Evolutionary conservation across 2,329 filamentous ascomycete genomes (phyloP), one percentile per base, ranked within the genome.

Genomic region (Dactylella cylindrospora): DNA sequence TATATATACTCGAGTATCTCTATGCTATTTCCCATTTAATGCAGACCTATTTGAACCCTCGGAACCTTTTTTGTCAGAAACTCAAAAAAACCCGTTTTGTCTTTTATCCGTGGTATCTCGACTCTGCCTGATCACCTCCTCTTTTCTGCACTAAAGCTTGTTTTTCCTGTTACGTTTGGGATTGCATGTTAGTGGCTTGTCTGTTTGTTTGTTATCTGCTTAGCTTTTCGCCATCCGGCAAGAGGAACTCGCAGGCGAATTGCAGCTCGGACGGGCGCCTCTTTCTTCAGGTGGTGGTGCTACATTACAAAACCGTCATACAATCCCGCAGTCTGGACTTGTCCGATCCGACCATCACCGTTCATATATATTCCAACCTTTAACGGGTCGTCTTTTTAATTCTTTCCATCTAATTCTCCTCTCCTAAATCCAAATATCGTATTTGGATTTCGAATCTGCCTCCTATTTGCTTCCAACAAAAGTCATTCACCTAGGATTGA

Each of bases 211-310:
- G 51, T 55, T 55, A 55, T 55, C 52, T 23, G 44, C 33, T 46
- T 49, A 57, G 52, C 52, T 41, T 43, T 57, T 57, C 44, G 52
- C 36, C 52, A 26, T 39, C 50, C 44, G 40, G 33, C 55, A 52
- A 44, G 55, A 61, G 55, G 55, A 61, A 61, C 55, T 61, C 55
- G 47, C 47, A 53, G 55, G 41, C 46, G 35, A 44, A 41, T 23
- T 49, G 20, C 26, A 20, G 23, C 33, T 29, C 31, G 26, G n/a
- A 12, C 53, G 44, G 33, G 13, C 47, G 35, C 47, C 47, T 20
- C 25, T 19, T 52, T 29, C 22, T 38, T 19, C 17, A 19, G 15
- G 33, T 13, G 15, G 15, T 38, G 33, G 33, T 19, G 33, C 33
- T 38, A 38, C n/a, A n/a, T n/a, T 49, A 57, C 44, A 57, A 57